phyloP scores from a whole-genome alignment of 1,284 basidiomycete genomes.

The Tranzscheliella williamsii region DNA sequence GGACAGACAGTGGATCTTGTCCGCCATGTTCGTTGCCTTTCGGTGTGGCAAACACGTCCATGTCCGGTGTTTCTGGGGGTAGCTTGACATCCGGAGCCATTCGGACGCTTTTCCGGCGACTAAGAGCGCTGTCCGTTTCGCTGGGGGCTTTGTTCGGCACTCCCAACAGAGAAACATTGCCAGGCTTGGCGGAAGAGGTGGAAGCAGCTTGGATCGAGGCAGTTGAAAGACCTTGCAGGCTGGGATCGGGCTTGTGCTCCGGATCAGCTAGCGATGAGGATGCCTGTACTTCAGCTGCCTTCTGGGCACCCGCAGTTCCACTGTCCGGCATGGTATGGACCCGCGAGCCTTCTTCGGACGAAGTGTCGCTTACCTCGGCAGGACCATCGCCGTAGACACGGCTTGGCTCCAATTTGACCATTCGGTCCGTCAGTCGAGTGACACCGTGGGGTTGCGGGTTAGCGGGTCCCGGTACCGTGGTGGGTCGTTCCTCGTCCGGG shows the following conservation, averaged over 20 bases:
- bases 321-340: not conserved
- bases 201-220: constrained; percentile 1
- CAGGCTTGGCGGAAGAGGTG: constrained; percentile 4
- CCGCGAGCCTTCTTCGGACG: constrained; percentile 28
- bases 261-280: constrained; percentile 28
- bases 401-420: constrained; percentile 35
- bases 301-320: constrained; percentile 17
- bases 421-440: constrained; percentile 31
- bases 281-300: constrained; percentile 31
- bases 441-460: constrained; percentile 20
- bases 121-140: constrained; percentile 29
- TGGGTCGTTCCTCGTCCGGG: constrained; percentile 10
- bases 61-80: constrained; percentile 47
- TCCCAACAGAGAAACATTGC: constrained; percentile 1
- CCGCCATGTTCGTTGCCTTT: constrained; percentile 32
- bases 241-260: constrained; percentile 21
- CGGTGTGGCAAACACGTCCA: constrained; percentile 11
- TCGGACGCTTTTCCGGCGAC: constrained; percentile 54
- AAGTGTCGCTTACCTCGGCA: constrained; percentile 32
- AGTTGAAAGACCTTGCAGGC: constrained; percentile 16
- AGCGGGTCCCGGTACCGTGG: no score
- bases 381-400: constrained; percentile 32
- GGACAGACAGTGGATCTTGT: constrained; percentile 27
- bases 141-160: constrained; percentile 21
- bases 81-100: constrained; percentile 56